Percentiles rank a stretch among this genome's conserved stretches.
Evolutionary conservation across 768 basidiomycete species (phyloP).

Genomic region (Phaffia australis): DNA sequence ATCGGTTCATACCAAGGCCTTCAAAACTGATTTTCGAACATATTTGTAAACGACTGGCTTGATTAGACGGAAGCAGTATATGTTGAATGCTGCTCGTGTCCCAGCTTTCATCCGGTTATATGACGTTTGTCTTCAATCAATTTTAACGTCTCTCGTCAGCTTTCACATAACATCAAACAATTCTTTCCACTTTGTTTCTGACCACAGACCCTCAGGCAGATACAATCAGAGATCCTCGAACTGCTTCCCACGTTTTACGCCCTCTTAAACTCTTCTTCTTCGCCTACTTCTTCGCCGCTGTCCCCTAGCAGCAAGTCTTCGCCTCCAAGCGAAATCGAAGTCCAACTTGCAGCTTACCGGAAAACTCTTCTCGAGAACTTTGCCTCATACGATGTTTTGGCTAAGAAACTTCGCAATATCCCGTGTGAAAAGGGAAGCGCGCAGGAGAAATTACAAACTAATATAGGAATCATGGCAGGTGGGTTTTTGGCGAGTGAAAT

Average conservation of each 20-base stretch:
- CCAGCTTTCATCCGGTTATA: slow-evolving; percentile 62
- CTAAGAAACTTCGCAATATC: slow-evolving; percentile 69
- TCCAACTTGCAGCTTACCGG: slow-evolving; percentile 41
- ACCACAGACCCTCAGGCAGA: slow-evolving; percentile 51
- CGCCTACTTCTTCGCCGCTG: slow-evolving; percentile 6
- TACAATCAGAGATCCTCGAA: slow-evolving; percentile 86
- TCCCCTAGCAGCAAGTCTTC: neutral
- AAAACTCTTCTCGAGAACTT: slow-evolving; percentile 77
- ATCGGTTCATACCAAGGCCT: neutral
- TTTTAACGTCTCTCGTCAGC: no score
- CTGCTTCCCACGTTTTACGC: slow-evolving; percentile 81
- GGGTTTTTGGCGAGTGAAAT: slow-evolving; percentile 80
- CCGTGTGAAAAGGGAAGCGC: slow-evolving; percentile 53
- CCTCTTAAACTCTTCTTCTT: slow-evolving; percentile 45
- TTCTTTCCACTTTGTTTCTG: slow-evolving; percentile 3
- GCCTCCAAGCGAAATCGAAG: slow-evolving; percentile 9
- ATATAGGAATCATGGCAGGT: slow-evolving; percentile 64
- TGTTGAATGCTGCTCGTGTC: slow-evolving; percentile 50
- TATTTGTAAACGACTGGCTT: neutral
- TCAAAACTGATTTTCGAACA: neutral
- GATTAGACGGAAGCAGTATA: slow-evolving; percentile 65
- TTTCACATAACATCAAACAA: no score
- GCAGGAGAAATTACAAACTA: slow-evolving; percentile 72
- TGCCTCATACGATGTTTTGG: slow-evolving; percentile 73
- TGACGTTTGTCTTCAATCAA: slow-evolving; percentile 43